Evolutionary conservation across 768 basidiomycete genomes (phyloP).

Genomic region (Sporobolomyces roseus): DNA sequence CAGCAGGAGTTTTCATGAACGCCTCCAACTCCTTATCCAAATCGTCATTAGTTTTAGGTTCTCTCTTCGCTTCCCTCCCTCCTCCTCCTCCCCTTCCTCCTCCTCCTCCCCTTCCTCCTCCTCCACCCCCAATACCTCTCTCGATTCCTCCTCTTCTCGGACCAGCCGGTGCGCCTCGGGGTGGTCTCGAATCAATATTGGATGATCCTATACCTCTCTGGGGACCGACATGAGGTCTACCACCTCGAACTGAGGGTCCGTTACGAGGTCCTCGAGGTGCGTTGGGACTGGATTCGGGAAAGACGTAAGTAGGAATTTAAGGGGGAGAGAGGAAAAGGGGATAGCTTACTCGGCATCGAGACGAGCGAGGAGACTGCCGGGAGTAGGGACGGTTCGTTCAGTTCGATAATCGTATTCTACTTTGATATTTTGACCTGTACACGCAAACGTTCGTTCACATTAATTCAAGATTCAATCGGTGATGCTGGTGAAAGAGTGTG

Average conservation of each 20-base stretch:
- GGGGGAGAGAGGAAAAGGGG: not conserved
- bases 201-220: constrained; percentile 13
- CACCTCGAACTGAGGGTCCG: constrained; percentile 8
- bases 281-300: not conserved
- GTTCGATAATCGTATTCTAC: constrained; percentile 38
- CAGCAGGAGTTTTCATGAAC: constrained; percentile 40
- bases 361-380: constrained; percentile 35
- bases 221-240: constrained; percentile 11
- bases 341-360: constrained; percentile 23
- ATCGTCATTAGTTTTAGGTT: constrained; percentile 40
- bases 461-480: not conserved
- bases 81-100: constrained; percentile 1
- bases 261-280: not conserved
- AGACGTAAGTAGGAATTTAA: not conserved
- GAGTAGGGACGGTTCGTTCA: constrained; percentile 1
- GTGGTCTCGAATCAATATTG: not conserved
- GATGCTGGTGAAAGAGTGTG: not conserved
- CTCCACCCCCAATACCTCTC: constrained; percentile 1
- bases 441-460: not conserved
- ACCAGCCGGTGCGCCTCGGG: constrained; percentile 9
- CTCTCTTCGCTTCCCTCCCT: constrained; percentile 6
- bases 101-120: not conserved
- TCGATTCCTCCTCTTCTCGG: no score
- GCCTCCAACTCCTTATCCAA: constrained; percentile 44
- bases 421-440: constrained; percentile 41